Evolutionary conservation across 2,329 filamentous ascomycete species (phyloP).

Genomic region (Paramyrothecium roridum): DNA sequence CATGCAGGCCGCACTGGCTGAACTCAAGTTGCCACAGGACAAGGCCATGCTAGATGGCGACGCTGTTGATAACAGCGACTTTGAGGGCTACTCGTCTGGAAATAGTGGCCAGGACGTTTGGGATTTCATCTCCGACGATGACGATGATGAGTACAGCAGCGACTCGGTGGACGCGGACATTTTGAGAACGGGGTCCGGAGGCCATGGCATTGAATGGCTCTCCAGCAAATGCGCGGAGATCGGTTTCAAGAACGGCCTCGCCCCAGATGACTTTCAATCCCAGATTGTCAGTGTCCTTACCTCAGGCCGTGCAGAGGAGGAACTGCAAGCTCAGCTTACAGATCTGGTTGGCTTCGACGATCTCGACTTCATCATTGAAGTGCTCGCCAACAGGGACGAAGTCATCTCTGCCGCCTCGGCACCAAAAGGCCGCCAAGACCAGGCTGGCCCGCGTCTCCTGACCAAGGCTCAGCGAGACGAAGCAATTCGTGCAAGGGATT

Average conservation of each 20-base stretch:
- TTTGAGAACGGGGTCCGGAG: constrained; percentile 26
- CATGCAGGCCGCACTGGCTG: constrained; percentile 82
- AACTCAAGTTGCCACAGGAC: constrained; percentile 53
- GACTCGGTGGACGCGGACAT: constrained; percentile 53
- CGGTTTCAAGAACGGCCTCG: constrained; percentile 63
- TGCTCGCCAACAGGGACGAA: constrained; percentile 74
- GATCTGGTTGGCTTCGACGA: constrained; percentile 93
- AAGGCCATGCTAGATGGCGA: constrained; percentile 37
- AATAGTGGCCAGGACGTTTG: constrained; percentile 79
- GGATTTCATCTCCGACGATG: constrained; percentile 81
- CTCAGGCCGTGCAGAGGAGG: constrained; percentile 69
- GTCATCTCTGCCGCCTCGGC: constrained; percentile 50
- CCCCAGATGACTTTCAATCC: constrained; percentile 66
- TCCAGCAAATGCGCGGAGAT: constrained; percentile 64
- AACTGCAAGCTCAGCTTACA: constrained; percentile 85
- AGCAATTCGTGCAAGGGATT: constrained; percentile 70
- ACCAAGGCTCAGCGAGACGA: constrained; percentile 77
- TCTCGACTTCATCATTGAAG: constrained; percentile 85
- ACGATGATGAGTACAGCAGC: constrained; percentile 63
- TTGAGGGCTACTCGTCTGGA: constrained; percentile 51
- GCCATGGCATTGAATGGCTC: constrained; percentile 66
- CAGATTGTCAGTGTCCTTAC: constrained; percentile 74
- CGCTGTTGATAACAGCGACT: constrained; percentile 63
- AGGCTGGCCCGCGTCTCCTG: constrained; percentile 53
- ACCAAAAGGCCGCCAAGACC: constrained; percentile 20